phyloP scores from a whole-genome alignment of 1,284 basidiomycete genomes.

The Anthracocystis walkeri region DNA sequence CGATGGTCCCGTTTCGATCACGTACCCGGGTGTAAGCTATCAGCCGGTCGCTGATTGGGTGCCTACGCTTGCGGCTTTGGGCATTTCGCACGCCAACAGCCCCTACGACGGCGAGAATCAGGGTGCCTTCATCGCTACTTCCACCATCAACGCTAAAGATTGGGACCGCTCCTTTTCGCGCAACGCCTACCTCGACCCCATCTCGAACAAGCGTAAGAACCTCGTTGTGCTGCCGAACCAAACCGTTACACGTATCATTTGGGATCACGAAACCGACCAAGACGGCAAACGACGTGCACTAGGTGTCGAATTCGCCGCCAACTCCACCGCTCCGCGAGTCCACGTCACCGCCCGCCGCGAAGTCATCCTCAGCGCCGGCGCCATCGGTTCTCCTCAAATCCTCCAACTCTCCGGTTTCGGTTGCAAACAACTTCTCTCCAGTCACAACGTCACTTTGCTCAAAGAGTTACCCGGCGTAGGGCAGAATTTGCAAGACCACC shows the following conservation, averaged over 20 bases:
- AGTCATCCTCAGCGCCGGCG: slow-evolving; percentile 63
- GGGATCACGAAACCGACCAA: slow-evolving; percentile 24
- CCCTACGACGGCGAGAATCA: slow-evolving; percentile 58
- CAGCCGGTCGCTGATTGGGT: slow-evolving; percentile 54
- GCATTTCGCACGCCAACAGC: slow-evolving; percentile 23
- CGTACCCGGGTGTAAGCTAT: slow-evolving; percentile 55
- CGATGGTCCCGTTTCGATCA: slow-evolving; percentile 51
- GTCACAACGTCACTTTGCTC: slow-evolving; percentile 70
- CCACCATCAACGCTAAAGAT: slow-evolving; percentile 52
- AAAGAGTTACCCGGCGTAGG: slow-evolving; percentile 73
- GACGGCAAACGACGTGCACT: slow-evolving; percentile 46
- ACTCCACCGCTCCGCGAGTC: slow-evolving; percentile 22
- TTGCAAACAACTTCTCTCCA: slow-evolving; percentile 69
- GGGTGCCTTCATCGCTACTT: slow-evolving; percentile 56
- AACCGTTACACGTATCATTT: slow-evolving; percentile 55
- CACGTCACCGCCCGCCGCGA: slow-evolving; percentile 61
- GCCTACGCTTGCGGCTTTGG: slow-evolving; percentile 36
- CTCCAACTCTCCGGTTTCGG: slow-evolving; percentile 74
- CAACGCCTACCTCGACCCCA: slow-evolving; percentile 59
- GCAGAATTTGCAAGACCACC: slow-evolving; percentile 74
- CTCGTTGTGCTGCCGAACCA: slow-evolving; percentile 62
- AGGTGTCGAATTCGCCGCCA: slow-evolving; percentile 55
- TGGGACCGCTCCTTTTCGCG: slow-evolving; percentile 60
- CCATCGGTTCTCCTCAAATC: slow-evolving; percentile 72
- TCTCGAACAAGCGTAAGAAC: slow-evolving; percentile 50